These are phyloP conservation scores for Cyberlindnera suaveolens DNA, from an alignment of 805 yeast species.

Conservation along the genomic window DNA sequence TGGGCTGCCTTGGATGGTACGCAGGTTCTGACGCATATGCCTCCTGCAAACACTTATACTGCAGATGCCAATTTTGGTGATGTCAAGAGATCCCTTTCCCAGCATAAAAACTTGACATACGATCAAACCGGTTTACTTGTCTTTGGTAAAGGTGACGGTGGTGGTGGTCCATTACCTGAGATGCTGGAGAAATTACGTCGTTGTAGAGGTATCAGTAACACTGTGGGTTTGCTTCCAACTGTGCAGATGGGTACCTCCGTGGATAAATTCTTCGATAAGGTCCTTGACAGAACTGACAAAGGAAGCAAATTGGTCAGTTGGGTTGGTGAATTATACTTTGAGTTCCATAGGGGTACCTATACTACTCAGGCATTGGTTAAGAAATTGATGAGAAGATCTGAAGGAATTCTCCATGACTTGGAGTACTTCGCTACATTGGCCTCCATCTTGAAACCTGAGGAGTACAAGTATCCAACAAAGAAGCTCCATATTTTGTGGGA, in stretches of 20 bases:
- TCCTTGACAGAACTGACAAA: slow-evolving; percentile 53
- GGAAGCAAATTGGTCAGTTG: slow-evolving; percentile 76
- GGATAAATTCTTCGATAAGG: slow-evolving; percentile 69
- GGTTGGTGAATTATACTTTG: slow-evolving; percentile 91
- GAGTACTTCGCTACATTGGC: slow-evolving; percentile 79
- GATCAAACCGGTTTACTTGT: slow-evolving; percentile 77
- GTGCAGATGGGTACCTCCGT: slow-evolving; percentile 69
- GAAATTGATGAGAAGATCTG: slow-evolving; percentile 70
- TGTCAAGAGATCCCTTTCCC: slow-evolving; percentile 69
- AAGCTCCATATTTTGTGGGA: slow-evolving; percentile 78
- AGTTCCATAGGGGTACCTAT: slow-evolving; percentile 95
- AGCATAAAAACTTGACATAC: slow-evolving; percentile 78
- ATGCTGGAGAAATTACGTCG: slow-evolving; percentile 91
- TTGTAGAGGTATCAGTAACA: slow-evolving; percentile 80
- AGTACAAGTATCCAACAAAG: slow-evolving; percentile 64
- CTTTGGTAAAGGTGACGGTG: slow-evolving; percentile 96
- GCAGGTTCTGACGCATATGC: slow-evolving; percentile 94
- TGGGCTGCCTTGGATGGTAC: slow-evolving; percentile 96
- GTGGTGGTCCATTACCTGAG: slow-evolving; percentile 95
- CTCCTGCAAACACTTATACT: slow-evolving; percentile 94
- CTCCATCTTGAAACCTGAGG: slow-evolving; percentile 39
- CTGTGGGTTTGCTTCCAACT: slow-evolving; percentile 73
- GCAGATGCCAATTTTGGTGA: slow-evolving; percentile 93
- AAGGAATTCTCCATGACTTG: slow-evolving; percentile 73
- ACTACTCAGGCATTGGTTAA: slow-evolving; percentile 90